These are phyloP conservation scores for Colletotrichum sp. DNA, from an alignment of 2,329 filamentous ascomycete genomes.

Conservation along the genomic window DNA sequence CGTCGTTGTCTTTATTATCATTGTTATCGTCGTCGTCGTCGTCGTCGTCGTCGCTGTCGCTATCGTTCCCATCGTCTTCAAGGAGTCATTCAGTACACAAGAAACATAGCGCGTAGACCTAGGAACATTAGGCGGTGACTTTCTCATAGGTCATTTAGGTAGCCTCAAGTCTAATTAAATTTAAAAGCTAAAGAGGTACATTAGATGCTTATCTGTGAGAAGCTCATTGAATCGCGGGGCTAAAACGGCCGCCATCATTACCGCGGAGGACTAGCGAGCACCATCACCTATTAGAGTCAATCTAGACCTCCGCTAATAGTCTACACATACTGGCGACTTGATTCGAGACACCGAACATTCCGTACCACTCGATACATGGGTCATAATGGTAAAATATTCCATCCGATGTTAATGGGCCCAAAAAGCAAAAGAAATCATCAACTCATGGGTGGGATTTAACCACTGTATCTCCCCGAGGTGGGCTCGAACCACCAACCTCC, in stretches of 20 bases:
- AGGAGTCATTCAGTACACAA: background rate
- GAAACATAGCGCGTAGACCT: background rate
- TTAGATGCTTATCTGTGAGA: background rate
- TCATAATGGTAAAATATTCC: background rate
- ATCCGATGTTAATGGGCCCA: background rate
- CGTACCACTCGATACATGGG: background rate
- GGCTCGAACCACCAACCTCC: constrained; percentile 22
- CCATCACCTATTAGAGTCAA: background rate
- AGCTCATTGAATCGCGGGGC: background rate
- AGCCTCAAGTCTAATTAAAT: background rate
- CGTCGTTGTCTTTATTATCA: too few relatives aligned
- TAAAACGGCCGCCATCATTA: background rate
- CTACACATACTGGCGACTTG: background rate
- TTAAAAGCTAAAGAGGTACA: background rate
- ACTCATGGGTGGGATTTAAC: background rate
- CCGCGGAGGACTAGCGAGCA: background rate
- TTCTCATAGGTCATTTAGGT: background rate
- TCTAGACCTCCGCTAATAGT: background rate
- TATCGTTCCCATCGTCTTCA: background rate
- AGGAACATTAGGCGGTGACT: background rate
- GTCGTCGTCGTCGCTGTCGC: too few relatives aligned
- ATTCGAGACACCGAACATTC: background rate
- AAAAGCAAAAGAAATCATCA: background rate
- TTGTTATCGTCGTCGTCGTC: too few relatives aligned
- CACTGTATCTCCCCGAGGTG: constrained; percentile 15